Evolutionary conservation across 495 filamentous ascomycete genomes (phyloP).

Genomic region (Pyronema domesticum): DNA sequence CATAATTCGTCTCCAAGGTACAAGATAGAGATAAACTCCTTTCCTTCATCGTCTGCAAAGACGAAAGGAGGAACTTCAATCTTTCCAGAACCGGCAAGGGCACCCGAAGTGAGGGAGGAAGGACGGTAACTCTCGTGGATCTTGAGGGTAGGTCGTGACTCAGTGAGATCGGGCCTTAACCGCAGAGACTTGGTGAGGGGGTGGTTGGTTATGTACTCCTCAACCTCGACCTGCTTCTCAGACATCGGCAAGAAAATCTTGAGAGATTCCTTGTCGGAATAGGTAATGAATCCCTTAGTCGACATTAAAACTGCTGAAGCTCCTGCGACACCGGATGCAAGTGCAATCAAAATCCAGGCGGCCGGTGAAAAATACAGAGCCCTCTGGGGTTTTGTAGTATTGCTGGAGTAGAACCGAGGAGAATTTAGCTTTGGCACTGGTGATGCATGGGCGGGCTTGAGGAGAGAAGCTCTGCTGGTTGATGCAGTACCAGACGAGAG

Average conservation of each 20-base stretch:
- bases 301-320: conserved; percentile 16
- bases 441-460: neutral
- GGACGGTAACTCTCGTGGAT: conserved; percentile 47
- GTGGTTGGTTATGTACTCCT: conserved; percentile 57
- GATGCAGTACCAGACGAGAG: neutral
- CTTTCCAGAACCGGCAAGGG: conserved; percentile 53
- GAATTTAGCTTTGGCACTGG: neutral
- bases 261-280: conserved; percentile 57
- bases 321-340: conserved; percentile 13
- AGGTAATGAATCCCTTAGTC: conserved; percentile 13
- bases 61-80: conserved; percentile 68
- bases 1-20: conserved; percentile 72
- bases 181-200: conserved; percentile 52
- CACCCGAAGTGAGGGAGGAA: conserved; percentile 69
- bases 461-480: neutral
- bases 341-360: conserved; percentile 16
- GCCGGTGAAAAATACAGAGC: conserved; percentile 11
- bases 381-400: neutral
- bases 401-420: neutral
- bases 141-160: conserved; percentile 73
- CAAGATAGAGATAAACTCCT: conserved; percentile 51
- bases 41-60: conserved; percentile 54
- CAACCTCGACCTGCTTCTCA: conserved; percentile 41
- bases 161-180: conserved; percentile 45
- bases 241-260: conserved; percentile 46